Evolutionary conservation across 306 rosid genomes (phyloP).

Genomic region (Ormosia semicastrata): DNA sequence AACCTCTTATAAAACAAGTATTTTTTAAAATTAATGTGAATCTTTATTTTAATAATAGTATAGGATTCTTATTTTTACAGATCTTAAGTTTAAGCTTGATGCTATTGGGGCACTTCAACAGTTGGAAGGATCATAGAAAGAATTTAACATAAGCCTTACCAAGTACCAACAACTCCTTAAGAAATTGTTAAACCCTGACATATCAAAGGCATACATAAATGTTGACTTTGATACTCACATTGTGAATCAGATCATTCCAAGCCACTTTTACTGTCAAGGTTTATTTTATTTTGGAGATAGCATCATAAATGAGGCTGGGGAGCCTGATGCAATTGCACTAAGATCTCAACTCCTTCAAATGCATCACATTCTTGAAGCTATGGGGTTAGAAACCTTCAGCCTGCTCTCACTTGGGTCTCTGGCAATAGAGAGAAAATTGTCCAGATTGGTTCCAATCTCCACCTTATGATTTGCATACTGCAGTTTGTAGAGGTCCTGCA

Average conservation of each 20-base stretch:
- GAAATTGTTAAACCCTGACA: slow-evolving; percentile 61
- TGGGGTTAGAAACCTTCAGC: slow-evolving; percentile 64
- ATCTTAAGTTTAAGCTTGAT: slow-evolving; percentile 59
- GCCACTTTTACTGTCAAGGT: slow-evolving; percentile 72
- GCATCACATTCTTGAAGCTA: slow-evolving; percentile 70
- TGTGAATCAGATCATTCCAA: slow-evolving; percentile 65
- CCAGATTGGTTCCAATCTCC: slow-evolving; percentile 57
- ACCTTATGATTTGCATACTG: slow-evolving; percentile 66
- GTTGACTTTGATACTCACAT: slow-evolving; percentile 69
- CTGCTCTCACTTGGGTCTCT: slow-evolving; percentile 77
- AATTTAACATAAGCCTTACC: slow-evolving; percentile 50
- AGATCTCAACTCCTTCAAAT: slow-evolving; percentile 66
- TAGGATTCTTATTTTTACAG: slow-evolving; percentile 51
- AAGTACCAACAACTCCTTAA: slow-evolving; percentile 69
- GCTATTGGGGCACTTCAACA: slow-evolving; percentile 54
- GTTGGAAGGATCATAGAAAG: slow-evolving; percentile 73
- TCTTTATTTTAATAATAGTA: too few species aligned
- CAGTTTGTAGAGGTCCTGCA: slow-evolving; percentile 72
- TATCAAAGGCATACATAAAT: slow-evolving; percentile 82
- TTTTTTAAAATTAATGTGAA: too few species aligned
- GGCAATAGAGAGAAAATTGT: slow-evolving; percentile 53
- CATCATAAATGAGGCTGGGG: slow-evolving; percentile 69
- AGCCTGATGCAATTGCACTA: slow-evolving; percentile 44
- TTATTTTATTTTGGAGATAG: slow-evolving; percentile 76
- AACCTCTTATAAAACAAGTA: too few species aligned